Base-by-base conservation (phyloP, 345 rosid species). In the Passiflora organensis region DNA sequence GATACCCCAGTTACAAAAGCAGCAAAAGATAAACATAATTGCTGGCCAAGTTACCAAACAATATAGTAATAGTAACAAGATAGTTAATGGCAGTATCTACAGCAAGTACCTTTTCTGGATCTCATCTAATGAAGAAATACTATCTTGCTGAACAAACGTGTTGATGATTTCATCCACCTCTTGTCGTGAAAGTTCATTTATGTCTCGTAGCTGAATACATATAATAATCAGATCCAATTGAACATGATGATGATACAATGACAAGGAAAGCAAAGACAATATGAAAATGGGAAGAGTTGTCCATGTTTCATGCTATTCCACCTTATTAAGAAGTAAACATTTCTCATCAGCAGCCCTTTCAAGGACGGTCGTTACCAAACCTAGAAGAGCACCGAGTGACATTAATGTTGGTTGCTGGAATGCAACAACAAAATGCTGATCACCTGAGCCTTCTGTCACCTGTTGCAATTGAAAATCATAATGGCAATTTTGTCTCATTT, bases 101-200 rank as follows among this genome's bases (percentile, higher is more conserved):
- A 19, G 20, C 12, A 32, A 14, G 59, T 62, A 87, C 97, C 98
- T 82, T 69, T 84, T 85, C 53, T 85, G 98, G 60, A 85, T 79
- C 72, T 76, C 81, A 57, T 91, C 98, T 12, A 82, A 76, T 32
- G 90, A 74, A 44, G 85, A 77, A 69, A 76, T 73, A 65, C 55
- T 61, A 56, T 82, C 85, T 61, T 75, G 77, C 67, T 59, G 74
- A 68, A 67, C 76, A 70, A 80, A 88, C 77, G 82, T 77, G 61
- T 69, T 82, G 56, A 91, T 86, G 50, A 88, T 78, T 66, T 81
- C 90, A 72, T 91, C 96, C 46, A 91, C 96, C 67, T 91, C 96
- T 79, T 88, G 96, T 58, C 96, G 82, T 65, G 98, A 88, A 38
- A 86, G 80, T 71, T 91, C 96, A 70, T 86, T 91, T 75, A 91